Conservation (phyloP, 352 stramenopile genomes). For the Blastocystis sp. region DNA sequence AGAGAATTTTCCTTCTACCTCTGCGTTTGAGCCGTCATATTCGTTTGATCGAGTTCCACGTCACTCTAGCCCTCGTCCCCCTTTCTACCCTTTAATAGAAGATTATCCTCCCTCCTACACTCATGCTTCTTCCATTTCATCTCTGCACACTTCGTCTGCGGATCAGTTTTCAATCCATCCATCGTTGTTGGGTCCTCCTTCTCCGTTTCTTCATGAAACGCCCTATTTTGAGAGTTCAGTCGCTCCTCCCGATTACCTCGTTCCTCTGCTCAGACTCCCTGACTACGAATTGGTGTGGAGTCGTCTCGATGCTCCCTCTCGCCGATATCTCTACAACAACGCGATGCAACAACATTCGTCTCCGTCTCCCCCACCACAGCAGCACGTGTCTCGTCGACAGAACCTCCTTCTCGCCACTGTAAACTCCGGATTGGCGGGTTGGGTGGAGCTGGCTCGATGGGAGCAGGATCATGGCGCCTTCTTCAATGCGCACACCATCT, state of each 20-base stretch:
- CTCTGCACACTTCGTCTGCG: not conserved
- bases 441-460: constrained; percentile 77
- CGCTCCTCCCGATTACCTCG: not conserved
- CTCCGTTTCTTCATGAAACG: not conserved
- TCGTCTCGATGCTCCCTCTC: not conserved
- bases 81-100: not conserved
- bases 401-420: not conserved
- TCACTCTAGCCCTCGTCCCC: not conserved
- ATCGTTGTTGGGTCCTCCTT: not conserved
- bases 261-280: not conserved
- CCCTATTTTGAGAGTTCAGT: not conserved
- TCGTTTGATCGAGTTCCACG: not conserved
- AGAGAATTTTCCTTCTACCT: not conserved
- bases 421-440: constrained; percentile 64
- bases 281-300: not conserved
- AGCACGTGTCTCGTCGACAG: not conserved
- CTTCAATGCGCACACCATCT: constrained; percentile 68
- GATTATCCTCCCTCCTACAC: too few species aligned
- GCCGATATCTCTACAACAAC: not conserved
- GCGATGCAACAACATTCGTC: not conserved
- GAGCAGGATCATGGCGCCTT: constrained; percentile 77
- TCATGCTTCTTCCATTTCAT: not conserved
- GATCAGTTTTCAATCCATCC: not conserved
- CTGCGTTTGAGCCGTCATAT: not conserved
- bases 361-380: too few species aligned